Evolutionary conservation across 768 basidiomycete species (phyloP), one percentile per base, ranked within the genome.

Genomic region (Auriscalpium microsporum): DNA sequence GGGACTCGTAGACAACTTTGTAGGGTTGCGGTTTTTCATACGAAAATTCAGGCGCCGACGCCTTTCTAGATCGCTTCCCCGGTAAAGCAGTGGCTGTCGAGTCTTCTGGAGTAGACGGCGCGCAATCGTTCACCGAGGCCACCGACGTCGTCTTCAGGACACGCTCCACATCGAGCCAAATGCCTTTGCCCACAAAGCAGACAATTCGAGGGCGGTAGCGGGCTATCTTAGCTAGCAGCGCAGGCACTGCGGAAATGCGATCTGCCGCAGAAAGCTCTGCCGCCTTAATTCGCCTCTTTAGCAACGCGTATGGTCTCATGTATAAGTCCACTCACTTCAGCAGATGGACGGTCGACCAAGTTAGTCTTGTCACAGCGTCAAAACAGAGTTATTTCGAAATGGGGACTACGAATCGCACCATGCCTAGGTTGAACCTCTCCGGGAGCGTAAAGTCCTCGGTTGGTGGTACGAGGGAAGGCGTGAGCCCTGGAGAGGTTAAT

Each of bases 121-220:
- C 34, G 16, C 4, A 14, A n/a, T 13, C 23, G 9, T 4, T 28
- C 14, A 17, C 23, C 13, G 28, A 19, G 33, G 14, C 44, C 17
- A 47, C 47, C 50, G 66, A 50, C 44, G 67, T 58, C 61, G 77
- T 59, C 44, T 74, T 66, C 10, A 60, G 62, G 56, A 56, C 72
- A 65, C 40, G 76, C 71, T 67, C 62, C 51, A 71, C 60, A 17
- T 64, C 58, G 5, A 68, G 62, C 78, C 81, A 82, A 35, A 93
- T 90, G 9, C 76, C 75, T 56, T 88, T 73, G 1, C 92, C 91
- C 1, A 92, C 83, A 62, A 93, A 87, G 63, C 88, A 90, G 0
- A 90, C 76, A 6, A 93, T 71, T 4, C 74, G 73, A 0, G 91
- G 91, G 10, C 76, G 76, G 59, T 75, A 75, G 9, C 65, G 69